Base-by-base conservation (phyloP, 257 asterid genomes). In the Nyctanthes arbortristis region DNA sequence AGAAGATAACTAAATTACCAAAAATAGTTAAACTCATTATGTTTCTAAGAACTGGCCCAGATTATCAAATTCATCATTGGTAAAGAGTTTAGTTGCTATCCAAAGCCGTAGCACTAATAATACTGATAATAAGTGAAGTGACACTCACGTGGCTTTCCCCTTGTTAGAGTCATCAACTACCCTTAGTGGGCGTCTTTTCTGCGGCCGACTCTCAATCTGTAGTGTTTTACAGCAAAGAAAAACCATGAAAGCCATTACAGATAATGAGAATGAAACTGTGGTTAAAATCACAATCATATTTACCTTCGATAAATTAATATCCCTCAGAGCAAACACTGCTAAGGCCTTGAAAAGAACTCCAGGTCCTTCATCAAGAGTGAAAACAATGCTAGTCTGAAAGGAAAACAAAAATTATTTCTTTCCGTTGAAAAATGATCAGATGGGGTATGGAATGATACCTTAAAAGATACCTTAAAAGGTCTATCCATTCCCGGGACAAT, bases 141-240 rank as follows among this genome's bases (percentile, higher is more conserved):
- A 52, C 35, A 84, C 96, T 91, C 78, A 89, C 96, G 80, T 87
- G 77, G 95, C 89, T 34, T 80, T 84, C 59, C 93, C 96, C 59
- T 73, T 79, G 78, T 87, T 88, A 22, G 90, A 86, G 79, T 81
- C 96, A 57, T 91, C 97, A 70, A 94, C 93, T n/a, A 85, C 84
- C 85, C 99, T 78, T 73, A 94, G 73, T 2, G 99, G 97, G 35
- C 88, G 84, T 69, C 81, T 85, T 77, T 77, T 89, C 77, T 86
- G 97, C 14, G 99, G 99, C 33, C 97, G 83, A 85, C 99, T 94
- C 80, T 94, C 99, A 45, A 94, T 94, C 99, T 94, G 83, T 67
- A 27, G 35, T 61, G 69, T 58, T 67, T 67, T 59, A 20, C 27
- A 52, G 47, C 18, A 29, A 28, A 31, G 69, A 60, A 20, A 31